These are phyloP conservation scores for Schwanniomyces occidentalis DNA, from an alignment of 805 yeast genomes.

Conservation along the genomic window DNA sequence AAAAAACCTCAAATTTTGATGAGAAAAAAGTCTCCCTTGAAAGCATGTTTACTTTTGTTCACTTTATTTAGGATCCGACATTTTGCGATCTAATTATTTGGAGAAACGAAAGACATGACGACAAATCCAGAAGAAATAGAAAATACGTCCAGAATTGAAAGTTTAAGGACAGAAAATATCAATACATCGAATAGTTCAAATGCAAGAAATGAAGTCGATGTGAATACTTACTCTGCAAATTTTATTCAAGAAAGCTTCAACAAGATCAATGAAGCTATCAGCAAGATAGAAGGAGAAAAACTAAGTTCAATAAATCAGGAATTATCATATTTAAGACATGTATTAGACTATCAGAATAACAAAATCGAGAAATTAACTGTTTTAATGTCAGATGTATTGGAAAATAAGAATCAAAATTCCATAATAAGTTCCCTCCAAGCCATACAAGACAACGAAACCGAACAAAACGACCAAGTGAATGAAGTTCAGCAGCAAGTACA, in stretches of 20 bases:
- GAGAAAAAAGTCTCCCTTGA: conserved; percentile 13
- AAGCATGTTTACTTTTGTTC: conserved; percentile 4
- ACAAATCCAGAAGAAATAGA: conserved; percentile 8
- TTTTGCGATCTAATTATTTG: conserved; percentile 10
- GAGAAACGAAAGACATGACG: conserved; percentile 10
- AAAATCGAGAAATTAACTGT: conserved; percentile 40
- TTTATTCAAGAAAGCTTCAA: conserved; percentile 12
- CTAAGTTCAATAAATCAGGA: conserved; percentile 27
- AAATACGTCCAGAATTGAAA: conserved; percentile 6
- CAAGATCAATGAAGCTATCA: conserved; percentile 10
- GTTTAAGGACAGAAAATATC: conserved; percentile 8
- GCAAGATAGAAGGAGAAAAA: conserved; percentile 30
- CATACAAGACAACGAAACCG: conserved; percentile 22
- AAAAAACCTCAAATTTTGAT: not conserved
- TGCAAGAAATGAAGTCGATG: conserved; percentile 6
- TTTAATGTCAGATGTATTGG: conserved; percentile 32
- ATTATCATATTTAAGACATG: conserved; percentile 34
- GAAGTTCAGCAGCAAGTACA: conserved; percentile 22
- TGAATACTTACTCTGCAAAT: conserved; percentile 6
- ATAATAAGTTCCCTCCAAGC: conserved; percentile 30
- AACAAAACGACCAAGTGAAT: conserved; percentile 19
- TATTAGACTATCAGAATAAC: conserved; percentile 37
- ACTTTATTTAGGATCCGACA: conserved; percentile 9
- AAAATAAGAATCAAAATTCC: conserved; percentile 26
- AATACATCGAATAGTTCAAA: conserved; percentile 2